Percentiles rank a stretch among this genome's conserved stretches.
These are phyloP conservation scores for Pelargonium citronellum DNA, from an alignment of 441 rosid species.

Conservation along the genomic window DNA sequence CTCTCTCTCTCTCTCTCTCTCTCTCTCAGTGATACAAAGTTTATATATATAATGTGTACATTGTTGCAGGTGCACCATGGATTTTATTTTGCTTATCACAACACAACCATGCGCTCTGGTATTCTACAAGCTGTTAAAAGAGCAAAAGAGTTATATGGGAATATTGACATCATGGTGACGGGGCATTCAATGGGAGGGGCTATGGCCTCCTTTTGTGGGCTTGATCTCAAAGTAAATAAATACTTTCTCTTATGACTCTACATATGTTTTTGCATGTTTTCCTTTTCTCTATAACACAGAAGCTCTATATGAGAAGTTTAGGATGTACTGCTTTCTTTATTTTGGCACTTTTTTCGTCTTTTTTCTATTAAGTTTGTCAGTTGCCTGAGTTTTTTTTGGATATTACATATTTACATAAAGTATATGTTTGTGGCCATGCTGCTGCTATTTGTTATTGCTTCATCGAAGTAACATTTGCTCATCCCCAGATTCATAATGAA, in stretches of 20 bases:
- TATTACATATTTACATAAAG: background rate
- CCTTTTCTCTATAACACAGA: background rate
- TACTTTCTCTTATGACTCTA: background rate
- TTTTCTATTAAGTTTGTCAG: background rate
- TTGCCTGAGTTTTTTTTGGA: background rate
- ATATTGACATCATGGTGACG: slow-evolving; percentile 62
- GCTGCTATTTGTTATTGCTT: background rate
- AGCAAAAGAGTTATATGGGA: slow-evolving; percentile 55
- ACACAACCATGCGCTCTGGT: slow-evolving; percentile 68
- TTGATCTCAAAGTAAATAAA: slow-evolving; percentile 63
- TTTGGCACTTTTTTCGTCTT: background rate
- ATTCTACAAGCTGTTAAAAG: slow-evolving; percentile 51
- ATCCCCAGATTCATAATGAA: slow-evolving; percentile 63
- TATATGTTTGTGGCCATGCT: background rate
- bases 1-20: background rate
- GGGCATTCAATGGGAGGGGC: slow-evolving; percentile 99
- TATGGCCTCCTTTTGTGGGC: slow-evolving; percentile 85
- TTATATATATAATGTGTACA: background rate
- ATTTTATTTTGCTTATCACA: slow-evolving; percentile 84
- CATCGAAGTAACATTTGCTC: slow-evolving; percentile 13
- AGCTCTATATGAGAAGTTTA: background rate
- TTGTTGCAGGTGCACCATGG: slow-evolving; percentile 77
- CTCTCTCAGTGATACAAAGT: too few relatives aligned
- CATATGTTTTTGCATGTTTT: background rate
- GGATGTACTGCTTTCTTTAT: background rate